Base-by-base conservation (phyloP, 2,329 filamentous ascomycete genomes). In the Trichoderma atroviride region DNA sequence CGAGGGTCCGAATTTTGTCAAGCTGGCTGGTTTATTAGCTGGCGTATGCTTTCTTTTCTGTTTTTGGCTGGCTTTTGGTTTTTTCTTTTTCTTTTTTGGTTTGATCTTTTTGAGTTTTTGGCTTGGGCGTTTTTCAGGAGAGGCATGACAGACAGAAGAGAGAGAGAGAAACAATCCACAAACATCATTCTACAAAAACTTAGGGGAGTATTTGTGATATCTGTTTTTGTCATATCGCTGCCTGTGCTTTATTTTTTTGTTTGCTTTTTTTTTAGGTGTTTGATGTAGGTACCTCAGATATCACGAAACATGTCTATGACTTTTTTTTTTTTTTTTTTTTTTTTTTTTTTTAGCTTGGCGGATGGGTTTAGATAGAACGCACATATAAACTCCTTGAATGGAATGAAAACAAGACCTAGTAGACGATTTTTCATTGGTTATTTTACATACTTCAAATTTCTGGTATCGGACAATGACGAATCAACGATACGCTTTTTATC, bases 41-140 rank as follows among this genome's bases (percentile, higher is more conserved):
- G 53, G 53, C 40, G n/a, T 33, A n/a, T 31, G 22, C 55, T 35
- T 66, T 55, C 27, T 24, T 31, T 43, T 50, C 37, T 57, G 50
- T 24, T 47, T 50, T 35, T 24, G 24, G 27, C 35, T 65, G 53
- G 37, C n/a, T 52, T 19, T 57, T 43, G 52, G 37, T 65, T 66
- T 35, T 40, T 59, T 66, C n/a, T 58, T 24, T 24, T 52, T 67
- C 59, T 27, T 58, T 33, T 24, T 24, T 24, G 37, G 37, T 47
- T 50, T 55, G 53, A 40, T 24, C 33, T 58, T 31, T 52, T 50
- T 31, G 22, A 22, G 19, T 16, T 57, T 16, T 56, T 40, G 35
- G 37, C 43, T 66, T 50, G 7, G 63, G 63, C 63, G 63, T 67
- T 67, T 57, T 58, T 33, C 47, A n/a, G 55, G 52, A 37, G 53